These are phyloP conservation scores for Penstemon davidsonii DNA, from an alignment of 257 asterid genomes.

Conservation along the genomic window DNA sequence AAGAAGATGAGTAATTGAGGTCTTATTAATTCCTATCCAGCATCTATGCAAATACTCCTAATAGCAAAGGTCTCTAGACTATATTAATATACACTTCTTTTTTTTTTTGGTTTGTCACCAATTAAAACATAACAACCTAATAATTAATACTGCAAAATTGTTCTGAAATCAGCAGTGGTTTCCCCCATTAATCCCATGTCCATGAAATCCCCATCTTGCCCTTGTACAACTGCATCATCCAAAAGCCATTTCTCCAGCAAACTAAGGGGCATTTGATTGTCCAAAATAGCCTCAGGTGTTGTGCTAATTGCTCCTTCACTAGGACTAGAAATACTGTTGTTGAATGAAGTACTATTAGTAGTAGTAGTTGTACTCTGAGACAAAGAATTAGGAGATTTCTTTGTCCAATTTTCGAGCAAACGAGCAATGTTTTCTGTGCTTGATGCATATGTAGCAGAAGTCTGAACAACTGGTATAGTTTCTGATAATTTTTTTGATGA, in stretches of 20 bases:
- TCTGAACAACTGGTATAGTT: conserved; percentile 18
- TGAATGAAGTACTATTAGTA: conserved; percentile 26
- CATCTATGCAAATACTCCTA: too few relatives aligned
- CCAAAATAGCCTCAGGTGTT: conserved; percentile 31
- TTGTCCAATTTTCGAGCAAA: conserved; percentile 57
- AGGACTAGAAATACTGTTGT: conserved; percentile 43
- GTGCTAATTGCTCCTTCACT: conserved; percentile 59
- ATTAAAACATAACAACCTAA: background rate
- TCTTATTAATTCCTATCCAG: too few relatives aligned
- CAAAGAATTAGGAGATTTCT: conserved; percentile 35
- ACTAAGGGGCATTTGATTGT: conserved; percentile 41
- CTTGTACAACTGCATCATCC: conserved; percentile 55
- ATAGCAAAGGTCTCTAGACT: too few relatives aligned
- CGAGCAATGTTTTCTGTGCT: conserved; percentile 74
- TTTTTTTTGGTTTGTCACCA: too few relatives aligned
- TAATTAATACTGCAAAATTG: conserved; percentile 41
- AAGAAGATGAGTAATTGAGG: too few relatives aligned
- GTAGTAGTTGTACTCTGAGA: conserved; percentile 5
- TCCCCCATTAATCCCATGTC: conserved; percentile 48
- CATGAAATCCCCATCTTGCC: conserved; percentile 61
- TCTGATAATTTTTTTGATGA: conserved; percentile 11
- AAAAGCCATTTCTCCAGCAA: conserved; percentile 64
- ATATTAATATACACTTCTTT: too few relatives aligned
- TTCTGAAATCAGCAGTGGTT: conserved; percentile 61
- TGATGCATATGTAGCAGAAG: conserved; percentile 43